Base-by-base conservation (phyloP, 371 early-diverging fungal genomes). In the Mortierella sp. region DNA sequence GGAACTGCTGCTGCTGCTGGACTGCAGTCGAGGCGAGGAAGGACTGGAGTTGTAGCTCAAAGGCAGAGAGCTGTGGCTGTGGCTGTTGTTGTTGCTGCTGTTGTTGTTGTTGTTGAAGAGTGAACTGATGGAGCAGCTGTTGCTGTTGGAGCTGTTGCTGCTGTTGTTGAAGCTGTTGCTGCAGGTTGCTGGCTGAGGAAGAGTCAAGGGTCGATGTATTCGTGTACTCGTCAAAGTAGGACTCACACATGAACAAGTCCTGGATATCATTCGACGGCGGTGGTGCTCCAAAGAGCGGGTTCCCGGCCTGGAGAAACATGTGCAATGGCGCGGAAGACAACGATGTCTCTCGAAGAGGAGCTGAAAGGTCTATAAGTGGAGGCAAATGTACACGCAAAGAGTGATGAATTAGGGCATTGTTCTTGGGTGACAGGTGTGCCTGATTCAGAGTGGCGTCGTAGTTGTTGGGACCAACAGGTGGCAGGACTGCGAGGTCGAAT, bases 221-320 rank as follows among this genome's bases (percentile, higher is more conserved):
- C 7, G 79, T 71, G 60, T 71, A 78, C 60, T 78, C 71, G 64
- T 78, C 79, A 59, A 78, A 78, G 64, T 66, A 78, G 1, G 79
- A 67, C 64, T 78, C 79, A 53, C 64, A 78, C 72, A 78, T 71
- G 58, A 78, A 72, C 15, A 78, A 61, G 57, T 78, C 79, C 59
- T 78, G 70, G 42, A 78, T 58, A 19, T 78, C 79, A 26, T 30
- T 46, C 48, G 76, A 51, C 30, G 63, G 58, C 42, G 57, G 67
- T 11, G 73, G 61, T 3, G 68, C 59, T n/a, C 55, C 63, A 14
- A 75, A 57, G 53, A 75, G 70, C 43, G 76, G 65, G 48, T 64
- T 75, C 39, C 65, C 64, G 21, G 60, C 57, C 50, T 75, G 76
- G 24, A 75, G 76, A 49, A 75, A 75, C 76, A 75, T 72, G 37